Base-by-base conservation (phyloP, 768 basidiomycete species). In the Lactarius trivialis region DNA sequence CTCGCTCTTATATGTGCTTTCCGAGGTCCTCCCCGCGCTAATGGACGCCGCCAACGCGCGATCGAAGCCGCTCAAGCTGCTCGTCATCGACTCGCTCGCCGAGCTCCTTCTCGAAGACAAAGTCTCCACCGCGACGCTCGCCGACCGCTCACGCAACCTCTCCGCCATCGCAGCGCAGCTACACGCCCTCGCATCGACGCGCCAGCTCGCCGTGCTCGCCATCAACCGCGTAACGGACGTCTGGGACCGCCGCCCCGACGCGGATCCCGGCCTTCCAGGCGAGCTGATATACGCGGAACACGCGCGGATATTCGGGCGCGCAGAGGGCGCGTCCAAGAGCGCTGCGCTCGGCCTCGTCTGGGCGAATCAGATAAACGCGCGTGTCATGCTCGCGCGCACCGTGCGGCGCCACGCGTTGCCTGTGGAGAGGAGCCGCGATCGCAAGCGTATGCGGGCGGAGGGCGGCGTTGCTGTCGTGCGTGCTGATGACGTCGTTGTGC, bases 331-430 rank as follows among this genome's bases (percentile, higher is more conserved):
- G 26, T 79, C 82, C 0, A 93, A 93, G 70, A 89, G 96, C 73
- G 93, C 90, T 0, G 84, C 82, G 41, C 76, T 98, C 2, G 95
- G 95, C 3, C 83, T 97, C 55, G 86, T 85, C 9, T 98, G 96
- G 96, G 89, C 95, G 17, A 98, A 96, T 72, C 88, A 92, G 69
- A 79, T 98, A 60, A 95, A 96, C 67, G 81, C 80, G 4, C 82
- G 96, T 26, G 81, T 98, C 51, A 86, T 96, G 79, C 80, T 97
- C 56, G 82, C 81, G 49, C 82, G 91, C 33, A 94, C 93, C 0
- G 82, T 82, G 11, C 78, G 91, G 63, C 79, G 87, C 60, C 79
- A 83, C 51, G 78, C 84, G 61, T 70, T 88, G 30, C 73, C 77
- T 58, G 76, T 76, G 43, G 74, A 75, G 30, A 60, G 37, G 8